These are phyloP conservation scores for Botrytis squamosa DNA, from an alignment of 2,329 filamentous ascomycete genomes.

Conservation along the genomic window DNA sequence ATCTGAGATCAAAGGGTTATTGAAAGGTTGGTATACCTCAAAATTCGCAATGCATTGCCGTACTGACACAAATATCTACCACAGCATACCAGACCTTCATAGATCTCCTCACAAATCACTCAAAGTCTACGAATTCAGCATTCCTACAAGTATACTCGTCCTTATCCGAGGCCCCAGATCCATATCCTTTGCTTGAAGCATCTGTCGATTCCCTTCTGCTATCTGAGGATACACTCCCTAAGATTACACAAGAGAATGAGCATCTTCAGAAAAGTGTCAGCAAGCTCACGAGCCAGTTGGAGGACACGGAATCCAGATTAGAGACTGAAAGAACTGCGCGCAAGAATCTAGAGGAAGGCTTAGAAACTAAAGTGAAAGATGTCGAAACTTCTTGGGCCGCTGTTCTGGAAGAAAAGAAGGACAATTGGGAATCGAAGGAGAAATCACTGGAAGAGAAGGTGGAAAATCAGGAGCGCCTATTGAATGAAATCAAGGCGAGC, in stretches of 20 bases:
- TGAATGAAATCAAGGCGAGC: slow-evolving; percentile 94
- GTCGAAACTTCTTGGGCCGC: slow-evolving; percentile 88
- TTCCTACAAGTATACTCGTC: slow-evolving; percentile 93
- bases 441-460: slow-evolving; percentile 87
- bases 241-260: slow-evolving; percentile 82
- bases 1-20: slow-evolving; percentile 79
- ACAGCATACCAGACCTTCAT: slow-evolving; percentile 95
- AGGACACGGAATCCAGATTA: slow-evolving; percentile 77
- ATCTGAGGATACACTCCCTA: slow-evolving; percentile 88
- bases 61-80: slow-evolving; percentile 8
- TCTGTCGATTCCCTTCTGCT: slow-evolving; percentile 92
- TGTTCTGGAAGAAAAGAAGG: slow-evolving; percentile 87
- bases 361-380: slow-evolving; percentile 81
- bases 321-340: slow-evolving; percentile 73
- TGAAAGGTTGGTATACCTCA: slow-evolving; percentile 65
- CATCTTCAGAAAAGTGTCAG: slow-evolving; percentile 78
- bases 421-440: slow-evolving; percentile 96
- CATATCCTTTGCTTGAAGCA: slow-evolving; percentile 92
- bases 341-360: slow-evolving; percentile 71
- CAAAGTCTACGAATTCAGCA: slow-evolving; percentile 87
- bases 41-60: slow-evolving; percentile 1
- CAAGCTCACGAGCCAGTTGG: slow-evolving; percentile 74
- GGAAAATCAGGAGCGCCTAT: slow-evolving; percentile 85
- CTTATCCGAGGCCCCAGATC: slow-evolving; percentile 92
- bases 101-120: slow-evolving; percentile 92